Percentiles rank a stretch among this genome's conserved stretches.
Conservation (phyloP, 352 stramenopile genomes). For the Globisporangium spiculum region DNA sequence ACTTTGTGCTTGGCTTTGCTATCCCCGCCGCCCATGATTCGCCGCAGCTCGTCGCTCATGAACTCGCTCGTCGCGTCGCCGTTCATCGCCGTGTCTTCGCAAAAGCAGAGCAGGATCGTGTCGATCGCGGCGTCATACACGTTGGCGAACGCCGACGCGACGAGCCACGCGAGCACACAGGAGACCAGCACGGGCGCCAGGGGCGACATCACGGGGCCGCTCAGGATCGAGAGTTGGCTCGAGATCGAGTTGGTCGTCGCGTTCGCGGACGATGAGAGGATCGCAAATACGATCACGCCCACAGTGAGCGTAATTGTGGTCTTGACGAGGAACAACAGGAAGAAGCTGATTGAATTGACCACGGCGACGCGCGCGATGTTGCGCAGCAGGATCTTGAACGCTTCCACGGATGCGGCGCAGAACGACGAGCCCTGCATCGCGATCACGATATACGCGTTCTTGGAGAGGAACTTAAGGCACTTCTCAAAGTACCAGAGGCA, state of each 20-base stretch:
- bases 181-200: conserved; percentile 89
- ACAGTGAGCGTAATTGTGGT: conserved; percentile 66
- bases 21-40: conserved; percentile 47
- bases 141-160: conserved; percentile 88
- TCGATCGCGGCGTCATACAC: conserved; percentile 95
- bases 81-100: conserved; percentile 87
- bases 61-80: conserved; percentile 58
- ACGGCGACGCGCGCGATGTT: conserved; percentile 90
- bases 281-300: conserved; percentile 43
- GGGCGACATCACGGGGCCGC: conserved; percentile 76
- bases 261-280: conserved; percentile 28
- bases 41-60: conserved; percentile 74
- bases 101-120: conserved; percentile 96
- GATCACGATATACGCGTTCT: conserved; percentile 94
- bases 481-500: conserved; percentile 96
- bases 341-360: conserved; percentile 91
- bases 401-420: conserved; percentile 88
- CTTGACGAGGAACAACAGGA: conserved; percentile 94
- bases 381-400: conserved; percentile 92
- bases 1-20: conserved; percentile 28
- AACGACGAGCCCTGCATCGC: conserved; percentile 81
- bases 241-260: conserved; percentile 29
- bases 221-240: conserved; percentile 59
- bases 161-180: conserved; percentile 86
- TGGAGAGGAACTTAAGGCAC: conserved; percentile 97